A percentile compares a stretch with the other conserved stretches of the same genome.
phyloP scores from a whole-genome alignment of 2,329 filamentous ascomycete genomes.

The Talaromyces verruculosus region DNA sequence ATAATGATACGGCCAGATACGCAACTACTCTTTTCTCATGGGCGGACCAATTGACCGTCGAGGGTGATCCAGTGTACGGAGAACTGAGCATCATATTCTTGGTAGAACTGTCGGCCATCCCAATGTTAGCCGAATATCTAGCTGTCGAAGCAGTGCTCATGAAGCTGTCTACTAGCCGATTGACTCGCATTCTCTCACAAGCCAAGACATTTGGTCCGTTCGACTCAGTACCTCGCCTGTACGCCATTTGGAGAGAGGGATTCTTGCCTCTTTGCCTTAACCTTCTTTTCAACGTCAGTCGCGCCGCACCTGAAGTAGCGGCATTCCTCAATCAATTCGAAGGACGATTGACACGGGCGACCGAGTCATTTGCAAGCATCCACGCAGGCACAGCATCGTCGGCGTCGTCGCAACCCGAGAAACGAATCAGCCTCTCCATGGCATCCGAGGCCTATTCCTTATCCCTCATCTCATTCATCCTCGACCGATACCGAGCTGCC shows the following conservation, averaged over 20 bases:
- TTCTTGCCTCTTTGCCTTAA: constrained; percentile 87
- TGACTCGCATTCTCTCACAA: constrained; percentile 73
- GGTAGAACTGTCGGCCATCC: constrained; percentile 79
- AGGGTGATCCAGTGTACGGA: constrained; percentile 85
- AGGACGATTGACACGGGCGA: constrained; percentile 69
- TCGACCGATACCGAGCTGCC: constrained; percentile 63
- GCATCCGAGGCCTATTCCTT: constrained; percentile 78
- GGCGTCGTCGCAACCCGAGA: constrained; percentile 46
- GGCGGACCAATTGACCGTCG: constrained; percentile 77
- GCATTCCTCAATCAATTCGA: constrained; percentile 89
- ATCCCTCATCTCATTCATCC: constrained; percentile 70
- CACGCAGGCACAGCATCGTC: constrained; percentile 51
- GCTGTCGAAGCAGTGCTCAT: constrained; percentile 82
- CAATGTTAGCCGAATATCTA: constrained; percentile 80
- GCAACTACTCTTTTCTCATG: constrained; percentile 89
- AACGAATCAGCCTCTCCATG: constrained; percentile 69
- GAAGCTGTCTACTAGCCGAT: constrained; percentile 73
- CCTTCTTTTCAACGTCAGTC: constrained; percentile 76
- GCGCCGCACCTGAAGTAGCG: constrained; percentile 77
- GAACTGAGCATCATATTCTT: constrained; percentile 89
- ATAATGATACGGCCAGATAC: constrained; percentile 70
- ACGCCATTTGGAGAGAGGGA: constrained; percentile 85
- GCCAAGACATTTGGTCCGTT: constrained; percentile 72
- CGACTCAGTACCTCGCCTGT: constrained; percentile 72
- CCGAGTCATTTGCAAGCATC: constrained; percentile 64